phyloP scores from a whole-genome alignment of 2,329 filamentous ascomycete genomes.

The Curvularia lunata region DNA sequence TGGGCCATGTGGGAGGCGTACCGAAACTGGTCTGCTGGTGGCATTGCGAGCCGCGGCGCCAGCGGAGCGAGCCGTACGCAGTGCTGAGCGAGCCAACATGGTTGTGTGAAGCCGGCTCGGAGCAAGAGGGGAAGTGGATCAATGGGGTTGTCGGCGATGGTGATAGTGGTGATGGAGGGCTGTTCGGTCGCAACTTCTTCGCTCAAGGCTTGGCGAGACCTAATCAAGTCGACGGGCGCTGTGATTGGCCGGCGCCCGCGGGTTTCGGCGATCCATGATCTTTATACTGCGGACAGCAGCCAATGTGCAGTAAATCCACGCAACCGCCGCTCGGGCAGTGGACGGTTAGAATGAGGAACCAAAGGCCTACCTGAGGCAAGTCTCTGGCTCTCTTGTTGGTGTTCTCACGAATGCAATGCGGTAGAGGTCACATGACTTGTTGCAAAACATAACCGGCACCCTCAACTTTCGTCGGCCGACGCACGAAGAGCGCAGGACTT shows the following conservation, averaged over 20 bases:
- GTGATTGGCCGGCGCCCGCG: conserved; percentile 27
- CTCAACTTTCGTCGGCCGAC: neutral
- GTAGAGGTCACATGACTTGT: neutral
- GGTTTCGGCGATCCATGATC: conserved; percentile 14
- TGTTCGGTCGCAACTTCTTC: conserved; percentile 26
- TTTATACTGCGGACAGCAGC: neutral
- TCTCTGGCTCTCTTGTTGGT: neutral
- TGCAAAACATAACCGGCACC: neutral
- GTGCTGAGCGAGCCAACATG: conserved; percentile 93
- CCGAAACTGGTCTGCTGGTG: conserved; percentile 55
- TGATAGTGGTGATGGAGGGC: conserved; percentile 33
- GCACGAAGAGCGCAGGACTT: neutral
- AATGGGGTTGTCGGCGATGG: conserved; percentile 44
- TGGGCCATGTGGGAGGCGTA: conserved; percentile 48
- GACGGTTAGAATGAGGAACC: too few relatives aligned
- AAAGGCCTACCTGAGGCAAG: neutral
- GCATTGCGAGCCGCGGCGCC: conserved; percentile 76
- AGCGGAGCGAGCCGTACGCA: conserved; percentile 87
- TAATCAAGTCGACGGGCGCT: conserved; percentile 18
- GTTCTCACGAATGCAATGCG: neutral
- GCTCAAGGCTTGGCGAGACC: conserved; percentile 24
- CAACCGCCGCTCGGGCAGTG: neutral
- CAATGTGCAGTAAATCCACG: neutral
- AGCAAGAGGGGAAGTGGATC: conserved; percentile 42
- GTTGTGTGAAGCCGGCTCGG: conserved; percentile 56